Conservation (phyloP, 441 rosid species). For the Theobroma grandiflorum region DNA sequence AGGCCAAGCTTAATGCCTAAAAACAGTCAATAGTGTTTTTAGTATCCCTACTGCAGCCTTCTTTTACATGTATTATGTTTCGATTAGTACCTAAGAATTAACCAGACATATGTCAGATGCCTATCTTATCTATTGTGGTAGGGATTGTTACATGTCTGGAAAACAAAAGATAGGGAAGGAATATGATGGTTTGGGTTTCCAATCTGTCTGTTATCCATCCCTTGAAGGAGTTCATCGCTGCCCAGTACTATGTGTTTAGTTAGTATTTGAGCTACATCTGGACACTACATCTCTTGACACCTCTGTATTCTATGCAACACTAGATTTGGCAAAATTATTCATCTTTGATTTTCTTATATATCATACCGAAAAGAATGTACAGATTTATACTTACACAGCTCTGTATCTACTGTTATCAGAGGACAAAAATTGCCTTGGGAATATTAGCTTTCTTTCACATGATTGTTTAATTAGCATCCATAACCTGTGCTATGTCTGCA, state of each 20-base stretch:
- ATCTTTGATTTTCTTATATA: not conserved
- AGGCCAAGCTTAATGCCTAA: not conserved
- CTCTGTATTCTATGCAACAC: not conserved
- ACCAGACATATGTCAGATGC: conserved; percentile 51
- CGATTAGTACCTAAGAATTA: not conserved
- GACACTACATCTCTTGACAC: conserved; percentile 42
- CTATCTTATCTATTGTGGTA: conserved; percentile 40
- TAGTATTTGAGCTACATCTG: conserved; percentile 75
- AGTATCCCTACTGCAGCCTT: not conserved
- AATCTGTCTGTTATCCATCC: conserved; percentile 30
- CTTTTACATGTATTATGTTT: not conserved
- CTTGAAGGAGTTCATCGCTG: conserved; percentile 63
- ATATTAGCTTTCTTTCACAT: not conserved
- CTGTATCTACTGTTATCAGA: not conserved
- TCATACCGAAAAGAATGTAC: not conserved
- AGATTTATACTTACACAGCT: not conserved
- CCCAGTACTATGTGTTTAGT: conserved; percentile 46
- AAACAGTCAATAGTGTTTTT: not conserved
- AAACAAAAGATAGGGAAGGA: conserved; percentile 36
- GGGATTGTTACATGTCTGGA: conserved; percentile 50
- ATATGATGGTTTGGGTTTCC: conserved; percentile 39
- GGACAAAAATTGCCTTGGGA: not conserved
- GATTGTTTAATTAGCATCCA: not conserved
- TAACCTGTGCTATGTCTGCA: not conserved
- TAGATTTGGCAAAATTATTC: not conserved